These are phyloP conservation scores for Pleodorina starrii DNA, from an alignment of 139 green algal genomes.

Conservation along the genomic window DNA sequence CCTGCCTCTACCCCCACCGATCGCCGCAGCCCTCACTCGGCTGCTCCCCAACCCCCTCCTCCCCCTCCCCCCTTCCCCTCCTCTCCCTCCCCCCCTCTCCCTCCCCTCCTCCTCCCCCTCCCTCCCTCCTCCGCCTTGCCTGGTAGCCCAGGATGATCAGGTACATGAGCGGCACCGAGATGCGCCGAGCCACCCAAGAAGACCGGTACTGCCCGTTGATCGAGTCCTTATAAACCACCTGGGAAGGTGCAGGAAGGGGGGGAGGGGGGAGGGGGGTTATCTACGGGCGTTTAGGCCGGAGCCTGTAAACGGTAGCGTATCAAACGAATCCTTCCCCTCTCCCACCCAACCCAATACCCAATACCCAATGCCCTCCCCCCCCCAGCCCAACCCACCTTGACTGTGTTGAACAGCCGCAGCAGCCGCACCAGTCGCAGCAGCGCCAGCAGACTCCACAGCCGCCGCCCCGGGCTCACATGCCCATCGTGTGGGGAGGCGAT, in stretches of 20 bases:
- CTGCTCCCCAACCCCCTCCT: too few species aligned
- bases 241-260: too few species aligned
- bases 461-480: neutral
- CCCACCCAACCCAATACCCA: neutral
- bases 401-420: conserved; percentile 38
- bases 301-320: too few species aligned
- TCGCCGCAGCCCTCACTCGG: too few species aligned
- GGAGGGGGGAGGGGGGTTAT: too few species aligned
- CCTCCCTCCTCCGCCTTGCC: neutral
- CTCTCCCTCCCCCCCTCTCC: too few species aligned
- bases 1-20: too few species aligned
- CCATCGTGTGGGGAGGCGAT: neutral
- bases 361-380: neutral
- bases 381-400: conserved; percentile 20
- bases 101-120: too few species aligned
- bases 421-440: conserved; percentile 44
- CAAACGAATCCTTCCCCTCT: too few species aligned
- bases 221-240: conserved; percentile 47
- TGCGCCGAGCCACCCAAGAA: neutral
- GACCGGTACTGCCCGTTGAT: conserved; percentile 24
- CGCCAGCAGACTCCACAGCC: conserved; percentile 34
- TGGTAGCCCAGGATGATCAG: conserved; percentile 44
- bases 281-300: too few species aligned
- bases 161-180: conserved; percentile 41
- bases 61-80: too few species aligned